These are phyloP conservation scores for Plectosphaerella sp. DNA, from an alignment of 2,329 filamentous ascomycete genomes.

Conservation along the genomic window DNA sequence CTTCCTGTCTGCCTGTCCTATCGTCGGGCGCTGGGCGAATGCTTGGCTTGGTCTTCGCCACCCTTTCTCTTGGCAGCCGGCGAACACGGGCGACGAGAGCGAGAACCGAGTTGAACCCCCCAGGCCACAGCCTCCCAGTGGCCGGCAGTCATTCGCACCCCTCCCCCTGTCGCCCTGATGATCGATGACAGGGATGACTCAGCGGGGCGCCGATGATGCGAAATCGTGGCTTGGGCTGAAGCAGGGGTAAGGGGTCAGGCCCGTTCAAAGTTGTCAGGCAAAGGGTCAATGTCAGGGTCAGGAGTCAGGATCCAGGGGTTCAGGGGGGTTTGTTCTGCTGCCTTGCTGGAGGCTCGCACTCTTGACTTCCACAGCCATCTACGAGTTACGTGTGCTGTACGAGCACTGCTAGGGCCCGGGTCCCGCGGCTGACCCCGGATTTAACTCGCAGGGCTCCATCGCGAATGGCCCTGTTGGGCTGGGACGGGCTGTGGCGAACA, in stretches of 20 bases:
- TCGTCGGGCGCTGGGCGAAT: not conserved
- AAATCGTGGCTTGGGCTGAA: not conserved
- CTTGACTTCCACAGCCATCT: not conserved
- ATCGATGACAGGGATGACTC: conserved; percentile 2
- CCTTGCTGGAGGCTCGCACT: not conserved
- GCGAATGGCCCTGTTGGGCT: too few species aligned
- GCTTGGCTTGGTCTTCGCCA: not conserved
- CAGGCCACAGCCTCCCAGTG: not conserved
- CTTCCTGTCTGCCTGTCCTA: not conserved
- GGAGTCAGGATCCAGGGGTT: not conserved
- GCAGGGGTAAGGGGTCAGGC: not conserved
- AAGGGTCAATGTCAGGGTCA: too few species aligned
- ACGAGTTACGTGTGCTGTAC: not conserved
- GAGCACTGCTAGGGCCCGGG: not conserved
- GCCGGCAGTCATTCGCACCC: not conserved
- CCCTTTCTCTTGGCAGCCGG: not conserved
- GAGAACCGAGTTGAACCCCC: not conserved
- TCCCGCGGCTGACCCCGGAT: not conserved
- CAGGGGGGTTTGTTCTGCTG: not conserved
- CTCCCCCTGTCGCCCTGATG: not conserved
- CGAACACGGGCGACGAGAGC: not conserved
- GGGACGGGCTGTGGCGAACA: not conserved
- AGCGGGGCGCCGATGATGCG: not conserved
- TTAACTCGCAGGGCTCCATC: not conserved
- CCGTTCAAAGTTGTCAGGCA: too few species aligned